phyloP scores from a whole-genome alignment of 345 rosid species.

The Citrus glauca region DNA sequence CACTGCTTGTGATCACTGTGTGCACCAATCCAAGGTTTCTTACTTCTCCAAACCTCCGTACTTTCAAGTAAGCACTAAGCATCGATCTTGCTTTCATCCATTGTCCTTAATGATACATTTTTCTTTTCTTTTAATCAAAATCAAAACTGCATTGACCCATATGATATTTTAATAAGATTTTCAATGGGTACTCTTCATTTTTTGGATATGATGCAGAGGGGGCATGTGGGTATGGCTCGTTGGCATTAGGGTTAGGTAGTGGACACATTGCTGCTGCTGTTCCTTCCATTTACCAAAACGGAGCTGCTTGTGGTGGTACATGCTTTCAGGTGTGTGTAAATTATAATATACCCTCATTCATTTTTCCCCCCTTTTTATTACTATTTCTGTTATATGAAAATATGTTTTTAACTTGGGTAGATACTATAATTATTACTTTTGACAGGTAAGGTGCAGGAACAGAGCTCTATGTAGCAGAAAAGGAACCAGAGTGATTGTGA shows the following conservation, averaged over 20 bases:
- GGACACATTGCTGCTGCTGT: constrained; percentile 72
- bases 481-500: constrained; percentile 68
- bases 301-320: constrained; percentile 88
- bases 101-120: background rate
- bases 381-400: background rate
- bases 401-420: background rate
- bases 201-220: constrained; percentile 53
- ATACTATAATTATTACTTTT: background rate
- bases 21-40: constrained; percentile 63
- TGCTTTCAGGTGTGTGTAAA: constrained; percentile 61
- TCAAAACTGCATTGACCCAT: constrained; percentile 17
- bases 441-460: constrained; percentile 78
- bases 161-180: constrained; percentile 12
- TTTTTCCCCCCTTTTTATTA: background rate
- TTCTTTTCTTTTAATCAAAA: background rate
- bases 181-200: constrained; percentile 21
- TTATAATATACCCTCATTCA: background rate
- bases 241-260: constrained; percentile 51
- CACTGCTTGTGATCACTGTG: constrained; percentile 79
- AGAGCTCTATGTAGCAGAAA: constrained; percentile 41
- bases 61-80: constrained; percentile 44
- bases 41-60: constrained; percentile 62
- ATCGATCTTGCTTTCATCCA: background rate
- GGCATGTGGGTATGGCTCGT: constrained; percentile 82
- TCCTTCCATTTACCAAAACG: constrained; percentile 72